phyloP scores from a whole-genome alignment of 2,329 filamentous ascomycete species.

The Keithomyces neogunnii region DNA sequence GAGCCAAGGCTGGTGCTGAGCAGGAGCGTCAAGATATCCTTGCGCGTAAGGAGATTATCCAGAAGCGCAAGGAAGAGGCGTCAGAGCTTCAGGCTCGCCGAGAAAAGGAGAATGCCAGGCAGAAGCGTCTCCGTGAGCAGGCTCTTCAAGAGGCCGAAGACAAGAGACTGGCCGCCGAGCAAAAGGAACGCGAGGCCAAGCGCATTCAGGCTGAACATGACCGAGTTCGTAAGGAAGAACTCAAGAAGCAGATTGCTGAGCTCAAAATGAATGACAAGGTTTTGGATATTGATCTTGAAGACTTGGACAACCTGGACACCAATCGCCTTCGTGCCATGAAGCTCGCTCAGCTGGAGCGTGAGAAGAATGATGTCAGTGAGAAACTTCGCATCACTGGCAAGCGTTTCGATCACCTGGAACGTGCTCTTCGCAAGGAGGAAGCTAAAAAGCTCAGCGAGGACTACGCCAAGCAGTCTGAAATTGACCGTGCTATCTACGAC shows the following conservation, averaged over 20 bases:
- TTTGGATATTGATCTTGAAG: conserved; percentile 65
- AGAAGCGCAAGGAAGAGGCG: conserved; percentile 96
- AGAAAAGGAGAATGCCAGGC: conserved; percentile 86
- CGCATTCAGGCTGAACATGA: conserved; percentile 81
- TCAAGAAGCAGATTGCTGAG: conserved; percentile 86
- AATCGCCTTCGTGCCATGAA: conserved; percentile 90
- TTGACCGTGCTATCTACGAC: conserved; percentile 74
- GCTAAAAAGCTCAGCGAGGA: conserved; percentile 82
- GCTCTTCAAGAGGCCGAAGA: conserved; percentile 85
- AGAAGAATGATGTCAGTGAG: conserved; percentile 94
- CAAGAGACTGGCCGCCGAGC: conserved; percentile 82
- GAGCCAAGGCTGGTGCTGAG: conserved; percentile 81
- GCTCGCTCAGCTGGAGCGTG: conserved; percentile 88
- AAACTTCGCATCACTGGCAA: conserved; percentile 87
- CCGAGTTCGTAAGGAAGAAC: conserved; percentile 82
- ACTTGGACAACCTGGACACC: conserved; percentile 80
- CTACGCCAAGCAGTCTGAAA: conserved; percentile 73
- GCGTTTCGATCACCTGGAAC: conserved; percentile 93
- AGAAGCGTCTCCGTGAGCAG: conserved; percentile 78
- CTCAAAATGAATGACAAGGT: conserved; percentile 79
- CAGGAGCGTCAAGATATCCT: conserved; percentile 83
- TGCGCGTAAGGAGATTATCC: conserved; percentile 80
- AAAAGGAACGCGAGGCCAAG: conserved; percentile 80
- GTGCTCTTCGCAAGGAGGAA: conserved; percentile 94
- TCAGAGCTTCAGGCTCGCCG: conserved; percentile 78